Percentiles rank a stretch among this genome's conserved stretches.
These are phyloP conservation scores for Strobilomyces confusus DNA, from an alignment of 768 basidiomycete species.

Conservation along the genomic window DNA sequence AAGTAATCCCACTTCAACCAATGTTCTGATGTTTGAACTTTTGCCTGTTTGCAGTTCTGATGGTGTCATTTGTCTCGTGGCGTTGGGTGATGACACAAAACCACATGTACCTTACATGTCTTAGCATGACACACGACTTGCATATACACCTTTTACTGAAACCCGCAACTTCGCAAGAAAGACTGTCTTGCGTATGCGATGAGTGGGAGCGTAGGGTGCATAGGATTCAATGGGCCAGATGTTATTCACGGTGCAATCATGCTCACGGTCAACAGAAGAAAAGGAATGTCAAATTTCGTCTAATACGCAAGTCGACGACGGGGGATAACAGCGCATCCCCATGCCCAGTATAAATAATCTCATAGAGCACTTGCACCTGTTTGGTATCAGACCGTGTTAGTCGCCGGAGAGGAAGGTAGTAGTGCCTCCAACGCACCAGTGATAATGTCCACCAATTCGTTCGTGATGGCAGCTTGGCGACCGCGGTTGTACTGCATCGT, in stretches of 20 bases:
- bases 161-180: background rate
- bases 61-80: slow-evolving; percentile 10
- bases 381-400: background rate
- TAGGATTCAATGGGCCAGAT: background rate
- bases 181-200: too few relatives aligned
- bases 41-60: slow-evolving; percentile 32
- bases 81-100: slow-evolving; percentile 30
- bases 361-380: slow-evolving; percentile 49
- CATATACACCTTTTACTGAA: slow-evolving; percentile 14
- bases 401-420: background rate
- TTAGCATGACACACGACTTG: slow-evolving; percentile 24
- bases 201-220: background rate
- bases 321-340: slow-evolving; percentile 11
- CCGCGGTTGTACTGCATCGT: slow-evolving; percentile 98
- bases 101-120: slow-evolving; percentile 37
- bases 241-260: background rate
- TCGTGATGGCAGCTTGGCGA: slow-evolving; percentile 96
- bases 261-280: slow-evolving; percentile 3
- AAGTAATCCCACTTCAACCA: slow-evolving; percentile 23
- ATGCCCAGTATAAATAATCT: slow-evolving; percentile 18
- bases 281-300: slow-evolving; percentile 22
- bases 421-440: slow-evolving; percentile 53
- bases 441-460: slow-evolving; percentile 90
- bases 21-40: slow-evolving; percentile 4
- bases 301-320: slow-evolving; percentile 15